These are phyloP conservation scores for Neckera pumila DNA, from an alignment of 225 moss, liverwort and hornwort species.

Conservation along the genomic window DNA sequence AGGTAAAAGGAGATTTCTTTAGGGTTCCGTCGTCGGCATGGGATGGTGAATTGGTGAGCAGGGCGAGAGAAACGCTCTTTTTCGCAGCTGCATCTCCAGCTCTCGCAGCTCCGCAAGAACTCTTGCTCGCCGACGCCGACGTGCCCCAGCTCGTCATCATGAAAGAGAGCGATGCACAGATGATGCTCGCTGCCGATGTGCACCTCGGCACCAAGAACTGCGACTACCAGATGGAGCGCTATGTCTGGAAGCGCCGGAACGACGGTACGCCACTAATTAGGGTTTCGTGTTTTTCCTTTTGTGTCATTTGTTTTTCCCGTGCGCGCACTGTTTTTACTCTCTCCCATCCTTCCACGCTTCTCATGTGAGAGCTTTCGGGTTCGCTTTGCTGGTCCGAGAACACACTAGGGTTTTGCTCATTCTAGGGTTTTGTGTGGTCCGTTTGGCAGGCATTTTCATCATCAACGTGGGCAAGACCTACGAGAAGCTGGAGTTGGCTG, in stretches of 20 bases:
- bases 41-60: neutral
- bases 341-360: neutral
- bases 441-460: constrained; percentile 11
- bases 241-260: constrained; percentile 75
- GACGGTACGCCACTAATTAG: constrained; percentile 19
- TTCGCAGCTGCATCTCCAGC: neutral
- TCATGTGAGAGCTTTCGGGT: neutral
- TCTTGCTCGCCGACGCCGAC: neutral
- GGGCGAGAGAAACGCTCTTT: neutral
- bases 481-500: constrained; percentile 25
- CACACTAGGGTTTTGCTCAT: neutral
- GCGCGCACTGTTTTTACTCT: too few species aligned
- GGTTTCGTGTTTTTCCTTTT: neutral
- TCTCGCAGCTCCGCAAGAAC: neutral
- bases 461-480: constrained; percentile 26
- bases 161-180: constrained; percentile 76
- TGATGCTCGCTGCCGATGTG: constrained; percentile 80
- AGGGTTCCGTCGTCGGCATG: neutral
- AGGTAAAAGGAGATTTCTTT: neutral
- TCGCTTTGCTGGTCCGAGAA: neutral
- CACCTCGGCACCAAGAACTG: constrained; percentile 91
- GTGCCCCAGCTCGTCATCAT: neutral
- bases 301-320: neutral
- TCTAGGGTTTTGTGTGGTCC: neutral
- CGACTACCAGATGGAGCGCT: constrained; percentile 90